Evolutionary conservation across 768 basidiomycete species (phyloP).

Genomic region (Boletus patriciae): DNA sequence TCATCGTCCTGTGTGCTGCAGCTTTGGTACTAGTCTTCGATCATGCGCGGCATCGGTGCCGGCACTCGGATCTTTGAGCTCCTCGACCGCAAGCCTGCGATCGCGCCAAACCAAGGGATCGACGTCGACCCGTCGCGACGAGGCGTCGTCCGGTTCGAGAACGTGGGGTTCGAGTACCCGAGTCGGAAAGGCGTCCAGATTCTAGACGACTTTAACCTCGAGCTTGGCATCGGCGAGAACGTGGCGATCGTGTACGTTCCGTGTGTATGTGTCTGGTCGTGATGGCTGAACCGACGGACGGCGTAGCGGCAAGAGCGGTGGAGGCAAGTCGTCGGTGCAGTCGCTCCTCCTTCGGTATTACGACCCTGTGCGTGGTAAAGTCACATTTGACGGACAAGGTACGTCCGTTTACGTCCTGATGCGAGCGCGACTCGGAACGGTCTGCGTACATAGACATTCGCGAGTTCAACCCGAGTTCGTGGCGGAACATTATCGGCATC

Average conservation of each 20-base stretch:
- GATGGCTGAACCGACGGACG: background rate
- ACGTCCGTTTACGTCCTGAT: constrained; percentile 7
- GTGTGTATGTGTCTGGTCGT: too few species aligned
- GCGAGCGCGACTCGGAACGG: constrained; percentile 13
- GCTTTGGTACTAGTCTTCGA: constrained; percentile 59
- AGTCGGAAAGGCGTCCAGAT: constrained; percentile 79
- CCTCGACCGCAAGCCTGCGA: constrained; percentile 74
- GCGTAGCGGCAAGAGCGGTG: constrained; percentile 82
- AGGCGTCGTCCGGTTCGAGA: constrained; percentile 77
- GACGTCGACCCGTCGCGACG: constrained; percentile 54
- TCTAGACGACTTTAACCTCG: constrained; percentile 78
- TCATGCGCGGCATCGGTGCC: constrained; percentile 97
- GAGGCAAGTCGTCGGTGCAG: constrained; percentile 92
- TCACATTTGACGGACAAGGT: constrained; percentile 89
- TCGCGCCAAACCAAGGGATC: constrained; percentile 63
- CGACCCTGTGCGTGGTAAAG: constrained; percentile 78
- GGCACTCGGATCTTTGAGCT: constrained; percentile 93
- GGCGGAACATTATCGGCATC: constrained; percentile 88
- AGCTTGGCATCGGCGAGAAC: constrained; percentile 80
- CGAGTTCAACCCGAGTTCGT: constrained; percentile 80
- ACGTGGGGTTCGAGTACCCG: constrained; percentile 87
- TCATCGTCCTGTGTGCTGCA: background rate
- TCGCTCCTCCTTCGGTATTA: constrained; percentile 86
- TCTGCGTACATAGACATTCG: constrained; percentile 66
- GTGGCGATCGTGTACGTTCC: constrained; percentile 78